Evolutionary conservation across 2,329 filamentous ascomycete species (phyloP).

Genomic region (Nothopassalora personata): DNA sequence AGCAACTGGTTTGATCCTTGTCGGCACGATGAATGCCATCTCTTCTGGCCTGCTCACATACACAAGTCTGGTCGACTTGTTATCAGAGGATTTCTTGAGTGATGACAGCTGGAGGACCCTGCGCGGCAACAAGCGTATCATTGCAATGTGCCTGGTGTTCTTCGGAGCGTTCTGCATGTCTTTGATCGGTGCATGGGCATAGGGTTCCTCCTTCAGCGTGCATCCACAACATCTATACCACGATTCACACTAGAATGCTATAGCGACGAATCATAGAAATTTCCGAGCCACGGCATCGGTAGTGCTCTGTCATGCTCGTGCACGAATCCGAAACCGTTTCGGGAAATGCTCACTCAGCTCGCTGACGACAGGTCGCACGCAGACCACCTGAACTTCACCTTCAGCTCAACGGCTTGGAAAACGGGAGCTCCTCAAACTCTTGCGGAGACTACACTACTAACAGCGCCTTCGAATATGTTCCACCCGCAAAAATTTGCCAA

Average conservation of each 20-base stretch:
- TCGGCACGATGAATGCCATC: constrained; percentile 45
- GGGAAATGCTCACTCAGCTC: neutral
- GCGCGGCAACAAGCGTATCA: constrained; percentile 50
- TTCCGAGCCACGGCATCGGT: neutral
- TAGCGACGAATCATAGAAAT: neutral
- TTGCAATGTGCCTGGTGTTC: constrained; percentile 56
- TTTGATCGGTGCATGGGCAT: constrained; percentile 59
- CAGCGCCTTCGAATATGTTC: no score
- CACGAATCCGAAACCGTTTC: neutral
- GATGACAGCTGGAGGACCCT: constrained; percentile 57
- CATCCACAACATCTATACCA: no score
- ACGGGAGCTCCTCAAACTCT: neutral
- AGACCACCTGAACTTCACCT: neutral
- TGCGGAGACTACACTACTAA: no score
- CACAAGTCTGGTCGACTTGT: constrained; percentile 42
- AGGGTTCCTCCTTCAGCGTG: neutral
- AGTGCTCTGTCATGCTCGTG: neutral
- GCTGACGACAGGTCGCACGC: neutral
- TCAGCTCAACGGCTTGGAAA: neutral
- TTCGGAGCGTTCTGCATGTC: constrained; percentile 57
- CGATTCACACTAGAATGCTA: neutral
- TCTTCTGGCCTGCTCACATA: constrained; percentile 43
- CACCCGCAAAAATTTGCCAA: no score
- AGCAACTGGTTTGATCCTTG: constrained; percentile 39
- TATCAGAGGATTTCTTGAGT: constrained; percentile 49